Evolutionary conservation across 2,329 filamentous ascomycete species (phyloP).

Genomic region (Neospermospora avenae): DNA sequence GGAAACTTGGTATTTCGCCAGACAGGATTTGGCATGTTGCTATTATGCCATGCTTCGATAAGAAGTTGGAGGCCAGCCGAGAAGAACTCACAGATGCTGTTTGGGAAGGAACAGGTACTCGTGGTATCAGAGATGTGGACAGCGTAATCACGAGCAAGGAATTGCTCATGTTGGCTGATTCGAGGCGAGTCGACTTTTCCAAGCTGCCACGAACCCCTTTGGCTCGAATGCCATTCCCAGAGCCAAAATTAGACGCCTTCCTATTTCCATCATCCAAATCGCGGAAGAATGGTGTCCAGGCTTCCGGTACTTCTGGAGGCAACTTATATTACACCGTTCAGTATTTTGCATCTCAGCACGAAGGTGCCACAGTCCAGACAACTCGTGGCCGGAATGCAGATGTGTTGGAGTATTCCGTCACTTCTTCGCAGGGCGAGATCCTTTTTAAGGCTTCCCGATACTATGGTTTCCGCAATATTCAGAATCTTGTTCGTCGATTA

Average conservation of each 20-base stretch:
- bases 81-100: slow-evolving; percentile 82
- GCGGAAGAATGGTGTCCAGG: slow-evolving; percentile 44
- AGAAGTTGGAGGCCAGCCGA: slow-evolving; percentile 94
- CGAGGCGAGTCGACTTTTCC: slow-evolving; percentile 75
- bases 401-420: slow-evolving; percentile 79
- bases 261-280: slow-evolving; percentile 59
- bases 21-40: slow-evolving; percentile 90
- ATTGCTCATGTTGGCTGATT: slow-evolving; percentile 82
- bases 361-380: slow-evolving; percentile 68
- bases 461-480: slow-evolving; percentile 97
- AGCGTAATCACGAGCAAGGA: slow-evolving; percentile 98
- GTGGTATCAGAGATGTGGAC: slow-evolving; percentile 81
- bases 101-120: slow-evolving; percentile 57
- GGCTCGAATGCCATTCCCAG: slow-evolving; percentile 63
- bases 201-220: slow-evolving; percentile 59
- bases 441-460: slow-evolving; percentile 83
- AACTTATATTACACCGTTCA: slow-evolving; percentile 83
- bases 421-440: slow-evolving; percentile 51
- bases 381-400: slow-evolving; percentile 83
- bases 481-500: slow-evolving; percentile 89
- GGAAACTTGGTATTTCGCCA: slow-evolving; percentile 66
- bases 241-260: slow-evolving; percentile 65
- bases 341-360: slow-evolving; percentile 66
- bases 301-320: slow-evolving; percentile 80
- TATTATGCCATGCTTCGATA: slow-evolving; percentile 98